Evolutionary conservation across 116 monocot species (phyloP), one percentile per base, ranked within the genome.

Genomic region (Cymodocea nodosa): DNA sequence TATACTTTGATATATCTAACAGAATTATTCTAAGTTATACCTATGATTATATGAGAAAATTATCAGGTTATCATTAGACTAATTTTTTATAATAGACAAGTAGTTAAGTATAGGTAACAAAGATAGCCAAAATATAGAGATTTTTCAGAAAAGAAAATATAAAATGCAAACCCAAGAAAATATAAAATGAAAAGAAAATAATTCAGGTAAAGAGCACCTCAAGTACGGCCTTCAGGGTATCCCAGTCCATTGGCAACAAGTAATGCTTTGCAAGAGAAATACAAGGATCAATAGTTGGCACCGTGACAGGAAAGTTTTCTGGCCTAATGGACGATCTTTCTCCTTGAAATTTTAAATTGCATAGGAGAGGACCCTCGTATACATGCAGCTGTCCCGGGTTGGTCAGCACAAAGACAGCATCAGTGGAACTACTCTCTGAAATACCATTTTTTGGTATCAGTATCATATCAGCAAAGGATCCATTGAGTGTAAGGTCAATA

Each of bases 391-490:
- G 92, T 56, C 92, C 92, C 51, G 97, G 97, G 48, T 88, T 97
- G 61, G 97, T 86, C 78, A 97, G 73, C 37, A 91, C 70, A 77
- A 97, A 84, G 72, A 88, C 68, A 37, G 83, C 81, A 83, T 83
- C 80, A 67, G 73, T 76, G 23, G 80, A 74, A 71, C 52, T 77
- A 52, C 73, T 79, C 35, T 80, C 78, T 23, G 68, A 61, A 53
- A 78, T 50, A n/a, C 85, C 86, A 59, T 62, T 70, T 82, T 69
- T 73, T 3, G 92, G 92, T 77, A 97, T 77, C 23, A 97, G 64
- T 71, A 88, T 82, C 85, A 97, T 97, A 69, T 97, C 87, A 59
- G 97, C 97, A 80, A 91, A 97, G 24, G 97, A 97, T 71, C 97
- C 97, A 73, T 79, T 70, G 67, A 97, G 85, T 15, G 72, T 73